phyloP scores from a whole-genome alignment of 805 yeast species.

The Isabelozyma rhagii region DNA sequence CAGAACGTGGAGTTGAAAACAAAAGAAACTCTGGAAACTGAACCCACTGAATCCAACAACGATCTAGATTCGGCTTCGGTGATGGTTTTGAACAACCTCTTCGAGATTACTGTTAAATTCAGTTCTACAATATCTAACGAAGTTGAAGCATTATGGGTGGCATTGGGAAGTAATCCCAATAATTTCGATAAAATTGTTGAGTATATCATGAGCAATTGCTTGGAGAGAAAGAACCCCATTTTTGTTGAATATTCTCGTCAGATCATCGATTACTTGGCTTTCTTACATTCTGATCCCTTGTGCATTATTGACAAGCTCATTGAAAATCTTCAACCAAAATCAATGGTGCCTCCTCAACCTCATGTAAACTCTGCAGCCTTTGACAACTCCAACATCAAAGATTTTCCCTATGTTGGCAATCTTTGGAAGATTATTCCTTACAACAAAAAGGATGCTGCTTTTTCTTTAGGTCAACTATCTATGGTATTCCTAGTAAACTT shows the following conservation, averaged over 20 bases:
- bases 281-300: constrained; percentile 44
- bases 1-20: constrained; percentile 64
- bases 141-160: constrained; percentile 93
- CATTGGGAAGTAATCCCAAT: constrained; percentile 71
- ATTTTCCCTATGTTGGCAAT: constrained; percentile 75
- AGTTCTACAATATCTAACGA: constrained; percentile 76
- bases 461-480: constrained; percentile 85
- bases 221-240: constrained; percentile 64
- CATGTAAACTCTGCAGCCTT: constrained; percentile 16
- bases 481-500: constrained; percentile 82
- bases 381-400: constrained; percentile 15
- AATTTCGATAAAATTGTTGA: constrained; percentile 72
- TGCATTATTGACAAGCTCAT: constrained; percentile 60
- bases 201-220: constrained; percentile 63
- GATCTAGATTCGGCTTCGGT: constrained; percentile 29
- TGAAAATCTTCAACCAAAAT: constrained; percentile 71
- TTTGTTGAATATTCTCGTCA: constrained; percentile 81
- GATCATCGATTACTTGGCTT: constrained; percentile 73
- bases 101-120: constrained; percentile 80
- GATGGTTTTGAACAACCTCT: constrained; percentile 77
- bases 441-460: constrained; percentile 65
- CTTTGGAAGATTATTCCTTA: constrained; percentile 54
- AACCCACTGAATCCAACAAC: constrained; percentile 1
- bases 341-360: constrained; percentile 76
- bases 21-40: not conserved